Base-by-base conservation (phyloP, 1,139 yeast genomes). In the Oligophagozyma castellii region DNA sequence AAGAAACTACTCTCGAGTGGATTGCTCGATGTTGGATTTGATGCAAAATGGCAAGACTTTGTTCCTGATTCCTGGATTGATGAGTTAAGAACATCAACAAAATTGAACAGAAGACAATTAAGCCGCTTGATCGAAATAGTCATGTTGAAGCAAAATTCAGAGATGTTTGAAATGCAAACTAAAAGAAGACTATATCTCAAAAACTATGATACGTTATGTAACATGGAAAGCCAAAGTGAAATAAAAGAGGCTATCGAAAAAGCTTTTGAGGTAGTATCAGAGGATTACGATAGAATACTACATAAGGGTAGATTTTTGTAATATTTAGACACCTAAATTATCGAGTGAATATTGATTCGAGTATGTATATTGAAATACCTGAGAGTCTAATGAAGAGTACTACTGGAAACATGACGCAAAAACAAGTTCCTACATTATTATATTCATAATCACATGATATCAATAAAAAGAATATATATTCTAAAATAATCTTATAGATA, bases 71-170 rank as follows among this genome's bases (percentile, higher is more conserved):
- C 29, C 6, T 73, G 83, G 77, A 44, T 67, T 8, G 53, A 50
- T 10, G 35, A 40, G 6, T 48, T 59, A 13, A 46, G 55, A 12
- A 24, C 23, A 2, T 28, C 46, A 24, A 63, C 61, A 32, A 89
- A 89, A 48, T 55, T 89, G 43, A 93, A 81, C 34, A 63, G 65
- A 34, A 65, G 94, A 36, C 96, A 86, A 52, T 75, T 83, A 44
- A 65, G 70, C 30, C 62, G 95, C 36, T 62, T 83, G 29, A 44
- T 78, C 11, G 96, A 89, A 48, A 76, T 86, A 81, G 63, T 70
- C 1, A 56, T 78, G 22, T 56, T 79, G 14, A 63, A 69, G 40
- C 55, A 52, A 31, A 42, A 51, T 24, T 46, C 51, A 13, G 29
- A 38, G 8, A 41, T 39, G 19, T 39, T 48, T 21, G 60, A 93